Evolutionary conservation across 768 basidiomycete genomes (phyloP).

Genomic region (Lactarius trivialis): DNA sequence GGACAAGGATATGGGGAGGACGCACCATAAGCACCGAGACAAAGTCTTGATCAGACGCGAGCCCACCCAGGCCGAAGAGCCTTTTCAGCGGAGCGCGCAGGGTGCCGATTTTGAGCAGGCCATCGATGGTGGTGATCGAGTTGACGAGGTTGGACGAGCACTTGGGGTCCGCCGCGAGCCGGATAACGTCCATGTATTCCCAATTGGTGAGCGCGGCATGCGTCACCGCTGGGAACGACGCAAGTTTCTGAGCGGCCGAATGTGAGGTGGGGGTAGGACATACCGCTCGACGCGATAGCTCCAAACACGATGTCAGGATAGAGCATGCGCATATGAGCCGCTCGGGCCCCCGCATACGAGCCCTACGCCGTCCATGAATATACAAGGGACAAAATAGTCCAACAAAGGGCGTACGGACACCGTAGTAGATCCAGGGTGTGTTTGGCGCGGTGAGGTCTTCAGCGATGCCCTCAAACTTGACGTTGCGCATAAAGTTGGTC

Average conservation of each 20-base stretch:
- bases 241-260: not conserved
- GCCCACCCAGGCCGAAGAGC: constrained; percentile 64
- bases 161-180: constrained; percentile 54
- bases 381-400: not conserved
- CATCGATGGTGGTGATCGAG: constrained; percentile 55
- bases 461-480: constrained; percentile 65
- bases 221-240: constrained; percentile 54
- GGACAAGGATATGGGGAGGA: not conserved
- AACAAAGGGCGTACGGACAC: constrained; percentile 42
- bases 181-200: constrained; percentile 86
- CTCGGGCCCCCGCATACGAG: constrained; percentile 89
- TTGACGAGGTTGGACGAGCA: constrained; percentile 58
- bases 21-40: constrained; percentile 59
- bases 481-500: constrained; percentile 81
- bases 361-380: constrained; percentile 38
- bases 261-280: constrained; percentile 20
- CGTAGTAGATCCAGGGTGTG: constrained; percentile 91
- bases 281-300: constrained; percentile 83
- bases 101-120: constrained; percentile 43
- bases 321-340: constrained; percentile 84
- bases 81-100: constrained; percentile 54
- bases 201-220: constrained; percentile 78
- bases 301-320: constrained; percentile 87
- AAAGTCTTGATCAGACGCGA: constrained; percentile 75
- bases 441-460: constrained; percentile 65